These are phyloP conservation scores for Tulasnella sp. DNA, from an alignment of 768 basidiomycete species.

Conservation along the genomic window DNA sequence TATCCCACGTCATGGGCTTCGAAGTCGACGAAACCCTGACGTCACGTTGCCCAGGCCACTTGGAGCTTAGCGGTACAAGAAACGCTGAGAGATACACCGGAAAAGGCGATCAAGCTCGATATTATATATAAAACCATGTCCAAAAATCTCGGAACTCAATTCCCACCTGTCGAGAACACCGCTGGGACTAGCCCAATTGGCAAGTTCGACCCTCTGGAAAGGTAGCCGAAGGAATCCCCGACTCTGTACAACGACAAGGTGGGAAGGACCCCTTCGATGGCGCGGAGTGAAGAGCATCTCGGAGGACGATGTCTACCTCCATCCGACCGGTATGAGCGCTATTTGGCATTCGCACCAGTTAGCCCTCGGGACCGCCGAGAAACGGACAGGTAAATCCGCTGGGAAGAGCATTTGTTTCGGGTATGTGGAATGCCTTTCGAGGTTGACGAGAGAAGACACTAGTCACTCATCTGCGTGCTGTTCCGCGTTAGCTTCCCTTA, in stretches of 20 bases:
- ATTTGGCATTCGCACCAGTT: slow-evolving; percentile 87
- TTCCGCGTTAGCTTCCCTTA: slow-evolving; percentile 66
- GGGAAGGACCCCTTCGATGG: not conserved
- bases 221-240: not conserved
- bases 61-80: not conserved
- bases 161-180: not conserved
- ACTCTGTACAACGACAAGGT: not conserved
- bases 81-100: not conserved
- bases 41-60: not conserved
- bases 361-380: slow-evolving; percentile 33
- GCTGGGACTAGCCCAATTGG: not conserved
- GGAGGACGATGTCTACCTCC: slow-evolving; percentile 84
- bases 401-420: slow-evolving; percentile 92
- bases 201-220: not conserved
- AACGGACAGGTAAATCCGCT: slow-evolving; percentile 23
- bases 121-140: not conserved
- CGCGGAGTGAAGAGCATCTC: slow-evolving; percentile 42
- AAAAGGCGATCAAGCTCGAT: not conserved
- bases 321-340: slow-evolving; percentile 81
- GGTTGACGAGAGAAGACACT: not conserved
- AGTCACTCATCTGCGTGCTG: not conserved
- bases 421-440: slow-evolving; percentile 45
- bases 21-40: not conserved
- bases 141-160: not conserved
- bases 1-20: not conserved